Conservation (phyloP, 495 filamentous ascomycete genomes). For the Annulohypoxylon nitens region DNA sequence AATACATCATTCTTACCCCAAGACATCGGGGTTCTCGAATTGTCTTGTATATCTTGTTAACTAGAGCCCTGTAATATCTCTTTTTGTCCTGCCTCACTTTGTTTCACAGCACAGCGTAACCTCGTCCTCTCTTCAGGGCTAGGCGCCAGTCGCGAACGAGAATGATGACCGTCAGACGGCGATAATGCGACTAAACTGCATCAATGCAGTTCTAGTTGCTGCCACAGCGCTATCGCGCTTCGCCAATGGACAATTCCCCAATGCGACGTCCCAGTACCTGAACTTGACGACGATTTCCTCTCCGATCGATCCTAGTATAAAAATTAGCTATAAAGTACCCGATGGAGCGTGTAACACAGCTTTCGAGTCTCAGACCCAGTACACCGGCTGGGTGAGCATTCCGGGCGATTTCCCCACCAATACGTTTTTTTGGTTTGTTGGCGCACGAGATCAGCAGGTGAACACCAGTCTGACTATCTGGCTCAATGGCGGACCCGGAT, state of each 20-base stretch:
- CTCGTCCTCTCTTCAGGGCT: not conserved
- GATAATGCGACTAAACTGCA: slow-evolving; percentile 39
- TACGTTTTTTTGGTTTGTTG: slow-evolving; percentile 83
- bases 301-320: slow-evolving; percentile 69
- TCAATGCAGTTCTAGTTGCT: slow-evolving; percentile 35
- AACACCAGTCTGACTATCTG: slow-evolving; percentile 74
- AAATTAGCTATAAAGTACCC: slow-evolving; percentile 69
- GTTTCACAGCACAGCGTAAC: not conserved
- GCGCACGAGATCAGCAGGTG: slow-evolving; percentile 67
- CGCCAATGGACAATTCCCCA: slow-evolving; percentile 24
- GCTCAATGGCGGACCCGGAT: slow-evolving; percentile 76
- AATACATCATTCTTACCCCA: not conserved
- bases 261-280: slow-evolving; percentile 13
- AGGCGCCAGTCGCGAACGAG: slow-evolving; percentile 16
- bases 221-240: slow-evolving; percentile 6
- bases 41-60: slow-evolving; percentile 11
- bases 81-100: not conserved
- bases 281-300: slow-evolving; percentile 67
- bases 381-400: slow-evolving; percentile 64
- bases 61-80: not conserved
- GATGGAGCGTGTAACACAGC: slow-evolving; percentile 67
- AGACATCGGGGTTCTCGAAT: not conserved
- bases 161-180: slow-evolving; percentile 27
- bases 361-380: slow-evolving; percentile 69
- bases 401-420: slow-evolving; percentile 72